phyloP scores from a whole-genome alignment of 106 monocot species.

The Platanthera guangdongensis region DNA sequence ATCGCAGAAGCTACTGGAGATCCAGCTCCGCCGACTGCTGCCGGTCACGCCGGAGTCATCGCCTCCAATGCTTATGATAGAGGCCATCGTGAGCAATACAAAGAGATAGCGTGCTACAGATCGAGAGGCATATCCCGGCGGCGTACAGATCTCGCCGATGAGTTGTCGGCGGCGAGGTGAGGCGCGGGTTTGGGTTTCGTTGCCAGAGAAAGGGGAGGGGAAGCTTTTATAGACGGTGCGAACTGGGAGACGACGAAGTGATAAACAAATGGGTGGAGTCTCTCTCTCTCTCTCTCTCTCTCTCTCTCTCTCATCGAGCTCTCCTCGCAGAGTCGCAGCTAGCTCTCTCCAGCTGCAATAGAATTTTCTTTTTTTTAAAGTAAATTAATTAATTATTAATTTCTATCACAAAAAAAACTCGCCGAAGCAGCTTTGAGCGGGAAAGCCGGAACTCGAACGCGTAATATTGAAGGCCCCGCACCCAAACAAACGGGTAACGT shows the following conservation, averaged over 20 bases:
- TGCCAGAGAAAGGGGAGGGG: not conserved
- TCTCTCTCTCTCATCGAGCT: not conserved
- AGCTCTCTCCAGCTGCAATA: not conserved
- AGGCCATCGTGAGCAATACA: not conserved
- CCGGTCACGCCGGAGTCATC: conserved; percentile 1
- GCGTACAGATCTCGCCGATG: not conserved
- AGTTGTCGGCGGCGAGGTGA: not conserved
- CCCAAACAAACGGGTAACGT: not conserved
- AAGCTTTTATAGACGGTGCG: not conserved
- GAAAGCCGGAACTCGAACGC: not conserved
- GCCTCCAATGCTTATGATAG: conserved; percentile 3
- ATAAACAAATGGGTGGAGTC: not conserved
- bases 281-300: too few relatives aligned
- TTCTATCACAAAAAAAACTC: too few relatives aligned
- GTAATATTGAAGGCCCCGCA: not conserved
- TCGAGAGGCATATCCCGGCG: conserved; percentile 1
- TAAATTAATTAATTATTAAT: too few relatives aligned
- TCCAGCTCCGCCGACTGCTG: conserved; percentile 22
- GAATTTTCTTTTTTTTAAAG: not conserved
- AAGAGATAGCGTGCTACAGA: not conserved
- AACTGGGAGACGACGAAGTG: not conserved
- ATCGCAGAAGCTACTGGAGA: conserved; percentile 13
- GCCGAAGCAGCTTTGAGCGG: not conserved
- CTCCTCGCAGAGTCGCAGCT: not conserved
- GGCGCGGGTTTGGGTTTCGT: not conserved